A percentile compares a stretch with the other conserved stretches of the same genome.
Evolutionary conservation across 1,284 basidiomycete species (phyloP).

Genomic region (Moniliophthora roreri): DNA sequence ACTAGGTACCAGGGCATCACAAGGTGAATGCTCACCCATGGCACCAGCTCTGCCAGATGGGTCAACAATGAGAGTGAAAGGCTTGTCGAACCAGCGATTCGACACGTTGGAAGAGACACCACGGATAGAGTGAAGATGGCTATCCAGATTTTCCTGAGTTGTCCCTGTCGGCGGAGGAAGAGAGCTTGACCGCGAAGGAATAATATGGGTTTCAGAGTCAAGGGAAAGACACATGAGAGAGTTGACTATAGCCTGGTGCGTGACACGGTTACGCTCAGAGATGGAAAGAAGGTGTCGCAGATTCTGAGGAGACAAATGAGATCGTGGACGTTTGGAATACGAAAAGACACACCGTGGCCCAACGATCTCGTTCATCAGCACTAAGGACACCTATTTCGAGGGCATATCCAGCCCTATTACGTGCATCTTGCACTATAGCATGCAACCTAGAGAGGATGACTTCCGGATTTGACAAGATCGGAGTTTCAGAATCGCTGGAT

Average conservation of each 20-base stretch:
- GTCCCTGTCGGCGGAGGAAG: slow-evolving; percentile 11
- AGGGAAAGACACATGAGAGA: slow-evolving; percentile 79
- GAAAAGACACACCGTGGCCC: slow-evolving; percentile 66
- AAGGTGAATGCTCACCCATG: slow-evolving; percentile 91
- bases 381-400: slow-evolving; percentile 68
- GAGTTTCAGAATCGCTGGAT: slow-evolving; percentile 22
- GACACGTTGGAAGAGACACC: slow-evolving; percentile 63
- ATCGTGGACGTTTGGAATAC: slow-evolving; percentile 7
- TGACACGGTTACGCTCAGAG: slow-evolving; percentile 62
- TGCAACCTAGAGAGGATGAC: slow-evolving; percentile 70
- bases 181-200: slow-evolving; percentile 34
- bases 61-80: slow-evolving; percentile 82
- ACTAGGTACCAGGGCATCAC: slow-evolving; percentile 90
- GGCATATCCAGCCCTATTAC: not conserved
- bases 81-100: slow-evolving; percentile 96
- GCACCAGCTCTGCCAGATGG: slow-evolving; percentile 85
- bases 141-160: slow-evolving; percentile 52
- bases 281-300: slow-evolving; percentile 70
- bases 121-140: slow-evolving; percentile 79
- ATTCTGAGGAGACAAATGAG: slow-evolving; percentile 46
- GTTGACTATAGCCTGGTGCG: slow-evolving; percentile 64
- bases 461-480: slow-evolving; percentile 36
- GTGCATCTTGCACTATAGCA: slow-evolving; percentile 71
- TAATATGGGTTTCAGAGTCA: slow-evolving; percentile 56
- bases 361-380: slow-evolving; percentile 80